Conservation (phyloP, 169 alveolate species). For the Plasmodium vinckei region DNA sequence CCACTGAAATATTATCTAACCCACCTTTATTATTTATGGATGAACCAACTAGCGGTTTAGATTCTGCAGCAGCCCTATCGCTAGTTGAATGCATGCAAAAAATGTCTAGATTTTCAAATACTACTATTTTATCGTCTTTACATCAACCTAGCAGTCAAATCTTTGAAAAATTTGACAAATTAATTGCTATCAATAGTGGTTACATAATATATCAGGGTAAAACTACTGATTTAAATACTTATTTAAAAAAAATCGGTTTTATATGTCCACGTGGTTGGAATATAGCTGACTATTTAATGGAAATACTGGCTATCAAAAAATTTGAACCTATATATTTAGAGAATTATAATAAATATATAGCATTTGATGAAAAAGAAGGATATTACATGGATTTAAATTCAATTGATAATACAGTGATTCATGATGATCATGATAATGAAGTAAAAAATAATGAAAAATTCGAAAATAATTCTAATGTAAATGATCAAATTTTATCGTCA, state of each 20-base stretch:
- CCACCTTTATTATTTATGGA: conserved; percentile 90
- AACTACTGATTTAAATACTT: conserved; percentile 74
- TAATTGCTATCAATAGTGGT: conserved; percentile 85
- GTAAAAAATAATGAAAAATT: background rate
- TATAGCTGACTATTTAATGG: conserved; percentile 80
- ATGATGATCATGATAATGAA: conserved; percentile 36
- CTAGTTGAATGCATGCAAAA: conserved; percentile 76
- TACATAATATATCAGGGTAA: conserved; percentile 85
- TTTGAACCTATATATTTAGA: conserved; percentile 36
- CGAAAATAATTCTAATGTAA: background rate
- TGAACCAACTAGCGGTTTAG: conserved; percentile 93
- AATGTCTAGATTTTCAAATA: conserved; percentile 61
- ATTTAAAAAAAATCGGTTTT: conserved; percentile 61
- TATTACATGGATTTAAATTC: conserved; percentile 31
- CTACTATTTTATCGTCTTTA: conserved; percentile 82
- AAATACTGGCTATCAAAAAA: conserved; percentile 40
- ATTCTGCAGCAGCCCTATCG: conserved; percentile 86
- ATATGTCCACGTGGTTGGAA: conserved; percentile 80
- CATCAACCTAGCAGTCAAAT: conserved; percentile 87
- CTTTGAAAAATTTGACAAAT: conserved; percentile 82
- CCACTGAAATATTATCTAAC: conserved; percentile 87
- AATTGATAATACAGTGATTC: conserved; percentile 32
- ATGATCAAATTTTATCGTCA: background rate
- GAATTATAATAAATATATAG: conserved; percentile 48
- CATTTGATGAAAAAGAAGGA: conserved; percentile 11